Conservation (phyloP, 2,329 filamentous ascomycete species). For the Aspergillus tanneri region DNA sequence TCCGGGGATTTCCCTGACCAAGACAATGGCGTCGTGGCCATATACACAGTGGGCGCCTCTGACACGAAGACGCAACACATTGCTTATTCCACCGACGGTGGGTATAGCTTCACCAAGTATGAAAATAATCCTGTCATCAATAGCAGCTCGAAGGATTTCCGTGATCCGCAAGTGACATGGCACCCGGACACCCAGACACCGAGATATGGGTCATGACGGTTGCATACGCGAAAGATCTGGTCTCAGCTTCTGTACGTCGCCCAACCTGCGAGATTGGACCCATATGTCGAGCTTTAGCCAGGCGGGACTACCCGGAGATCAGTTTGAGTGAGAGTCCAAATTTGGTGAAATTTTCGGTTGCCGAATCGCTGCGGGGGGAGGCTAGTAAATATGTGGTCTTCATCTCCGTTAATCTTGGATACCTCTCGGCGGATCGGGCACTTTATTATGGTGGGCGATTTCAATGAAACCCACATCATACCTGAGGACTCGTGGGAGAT, state of each 20-base stretch:
- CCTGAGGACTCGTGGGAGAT: constrained; percentile 22
- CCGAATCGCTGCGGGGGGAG: constrained; percentile 11
- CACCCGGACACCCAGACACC: constrained; percentile 45
- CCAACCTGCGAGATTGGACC: constrained; percentile 60
- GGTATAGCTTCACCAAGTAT: constrained; percentile 62
- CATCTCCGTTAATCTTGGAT: constrained; percentile 36
- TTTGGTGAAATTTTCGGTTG: constrained; percentile 56
- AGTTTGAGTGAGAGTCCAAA: constrained; percentile 68
- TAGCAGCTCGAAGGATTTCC: constrained; percentile 57
- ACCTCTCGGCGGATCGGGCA: constrained; percentile 44
- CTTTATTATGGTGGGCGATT: constrained; percentile 41
- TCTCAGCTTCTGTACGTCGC: constrained; percentile 62
- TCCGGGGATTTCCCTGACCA: constrained; percentile 65
- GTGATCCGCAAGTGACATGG: constrained; percentile 65
- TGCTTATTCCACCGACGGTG: constrained; percentile 62
- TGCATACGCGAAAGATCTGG: constrained; percentile 56
- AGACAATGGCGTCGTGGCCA: constrained; percentile 62
- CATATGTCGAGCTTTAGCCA: constrained; percentile 59
- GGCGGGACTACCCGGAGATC: constrained; percentile 53
- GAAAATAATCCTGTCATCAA: constrained; percentile 60
- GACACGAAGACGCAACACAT: constrained; percentile 55
- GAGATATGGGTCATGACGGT: constrained; percentile 60
- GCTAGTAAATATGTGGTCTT: constrained; percentile 26
- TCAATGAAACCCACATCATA: constrained; percentile 60
- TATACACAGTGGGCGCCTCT: constrained; percentile 49